phyloP scores from a whole-genome alignment of 2,329 filamentous ascomycete genomes.

The Catunica adiposa region DNA sequence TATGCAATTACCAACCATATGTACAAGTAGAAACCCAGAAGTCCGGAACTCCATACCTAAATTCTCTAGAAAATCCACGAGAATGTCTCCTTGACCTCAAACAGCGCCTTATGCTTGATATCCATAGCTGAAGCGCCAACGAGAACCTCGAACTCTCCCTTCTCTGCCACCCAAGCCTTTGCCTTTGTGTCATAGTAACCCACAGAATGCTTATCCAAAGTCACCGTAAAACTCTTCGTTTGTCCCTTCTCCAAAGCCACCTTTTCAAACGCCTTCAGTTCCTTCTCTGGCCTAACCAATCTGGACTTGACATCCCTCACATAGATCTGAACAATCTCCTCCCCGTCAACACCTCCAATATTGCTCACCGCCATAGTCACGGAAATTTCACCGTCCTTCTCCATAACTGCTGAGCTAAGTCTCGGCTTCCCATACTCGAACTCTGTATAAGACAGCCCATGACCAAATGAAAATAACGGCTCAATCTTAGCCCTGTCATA shows the following conservation, averaged over 20 bases:
- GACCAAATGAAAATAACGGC: slow-evolving; percentile 55
- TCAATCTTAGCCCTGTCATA: slow-evolving; percentile 46
- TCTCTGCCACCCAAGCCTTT: slow-evolving; percentile 47
- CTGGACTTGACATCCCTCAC: slow-evolving; percentile 45
- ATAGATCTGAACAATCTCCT: slow-evolving; percentile 53
- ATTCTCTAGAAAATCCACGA: slow-evolving; percentile 42
- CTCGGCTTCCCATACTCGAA: slow-evolving; percentile 47
- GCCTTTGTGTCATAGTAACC: slow-evolving; percentile 47
- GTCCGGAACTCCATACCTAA: no score
- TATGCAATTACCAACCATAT: no score
- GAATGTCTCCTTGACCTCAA: slow-evolving; percentile 47
- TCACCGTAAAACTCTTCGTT: slow-evolving; percentile 32
- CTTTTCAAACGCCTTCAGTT: slow-evolving; percentile 54
- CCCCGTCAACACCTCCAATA: slow-evolving; percentile 37
- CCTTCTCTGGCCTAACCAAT: slow-evolving; percentile 51
- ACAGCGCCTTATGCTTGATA: slow-evolving; percentile 37
- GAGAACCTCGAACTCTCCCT: slow-evolving; percentile 43
- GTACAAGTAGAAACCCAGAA: no score
- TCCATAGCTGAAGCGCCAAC: slow-evolving; percentile 46
- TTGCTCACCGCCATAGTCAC: slow-evolving; percentile 36
- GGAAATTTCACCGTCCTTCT: slow-evolving; percentile 26
- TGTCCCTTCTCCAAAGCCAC: slow-evolving; percentile 40
- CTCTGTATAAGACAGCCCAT: slow-evolving; percentile 55
- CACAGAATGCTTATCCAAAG: slow-evolving; percentile 33
- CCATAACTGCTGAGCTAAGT: slow-evolving; percentile 28